Evolutionary conservation across 805 yeast species (phyloP).

Genomic region (Alloascoidea africana): DNA sequence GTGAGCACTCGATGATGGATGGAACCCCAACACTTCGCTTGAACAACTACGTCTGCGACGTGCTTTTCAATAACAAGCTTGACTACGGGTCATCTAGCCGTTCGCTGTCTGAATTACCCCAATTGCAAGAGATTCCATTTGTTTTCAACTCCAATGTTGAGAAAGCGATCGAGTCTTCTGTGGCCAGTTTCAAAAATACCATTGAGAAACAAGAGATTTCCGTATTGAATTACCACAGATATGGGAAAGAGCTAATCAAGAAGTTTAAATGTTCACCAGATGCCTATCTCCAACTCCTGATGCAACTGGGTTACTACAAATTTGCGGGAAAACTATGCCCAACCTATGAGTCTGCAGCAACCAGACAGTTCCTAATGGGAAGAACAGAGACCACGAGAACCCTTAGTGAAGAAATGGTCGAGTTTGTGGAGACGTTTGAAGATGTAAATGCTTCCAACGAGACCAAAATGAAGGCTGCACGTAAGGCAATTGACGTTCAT

Average conservation of each 20-base stretch:
- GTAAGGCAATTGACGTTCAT: conserved; percentile 62
- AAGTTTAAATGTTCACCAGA: conserved; percentile 82
- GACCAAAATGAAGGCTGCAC: conserved; percentile 52
- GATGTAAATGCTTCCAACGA: conserved; percentile 30
- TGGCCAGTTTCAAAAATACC: conserved; percentile 36
- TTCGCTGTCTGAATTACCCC: conserved; percentile 9
- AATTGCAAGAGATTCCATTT: conserved; percentile 26
- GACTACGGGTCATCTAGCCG: conserved; percentile 14
- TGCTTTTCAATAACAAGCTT: conserved; percentile 33
- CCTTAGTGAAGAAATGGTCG: conserved; percentile 55
- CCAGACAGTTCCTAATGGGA: conserved; percentile 77
- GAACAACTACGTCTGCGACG: conserved; percentile 58
- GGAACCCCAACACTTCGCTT: conserved; percentile 89
- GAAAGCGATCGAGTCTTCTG: conserved; percentile 38
- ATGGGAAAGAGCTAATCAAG: conserved; percentile 80
- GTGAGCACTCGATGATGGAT: conserved; percentile 97
- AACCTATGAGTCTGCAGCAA: conserved; percentile 92
- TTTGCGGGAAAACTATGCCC: conserved; percentile 69
- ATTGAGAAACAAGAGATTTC: conserved; percentile 56
- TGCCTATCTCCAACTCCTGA: conserved; percentile 79
- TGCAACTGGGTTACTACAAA: conserved; percentile 84
- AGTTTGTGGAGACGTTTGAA: conserved; percentile 65
- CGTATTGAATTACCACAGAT: conserved; percentile 68
- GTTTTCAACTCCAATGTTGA: conserved; percentile 39
- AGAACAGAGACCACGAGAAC: conserved; percentile 90